Evolutionary conservation across 73 alveolate genomes (phyloP).

Genomic region (Paramecium primaurelia): DNA sequence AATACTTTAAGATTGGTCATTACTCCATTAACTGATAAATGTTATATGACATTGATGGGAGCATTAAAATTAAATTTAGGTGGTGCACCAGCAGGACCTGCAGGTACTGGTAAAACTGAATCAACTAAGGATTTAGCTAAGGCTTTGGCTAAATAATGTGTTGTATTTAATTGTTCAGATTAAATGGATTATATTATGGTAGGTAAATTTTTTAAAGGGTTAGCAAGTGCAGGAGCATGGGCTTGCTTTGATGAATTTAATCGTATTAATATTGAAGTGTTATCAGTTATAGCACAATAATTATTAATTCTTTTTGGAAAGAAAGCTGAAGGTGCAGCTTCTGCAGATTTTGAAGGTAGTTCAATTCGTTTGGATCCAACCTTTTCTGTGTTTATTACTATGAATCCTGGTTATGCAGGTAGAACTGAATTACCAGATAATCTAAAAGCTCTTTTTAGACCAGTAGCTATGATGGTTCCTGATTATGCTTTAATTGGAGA

Average conservation of each 20-base stretch:
- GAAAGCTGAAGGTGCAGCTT: slow-evolving; percentile 82
- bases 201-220: slow-evolving; percentile 76
- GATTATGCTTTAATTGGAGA: slow-evolving; percentile 66
- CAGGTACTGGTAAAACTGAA: slow-evolving; percentile 83
- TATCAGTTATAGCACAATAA: slow-evolving; percentile 77
- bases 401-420: slow-evolving; percentile 86
- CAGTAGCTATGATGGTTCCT: slow-evolving; percentile 72
- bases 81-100: slow-evolving; percentile 82
- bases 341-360: slow-evolving; percentile 93
- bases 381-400: slow-evolving; percentile 74
- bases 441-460: slow-evolving; percentile 73
- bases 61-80: slow-evolving; percentile 75
- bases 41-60: slow-evolving; percentile 72
- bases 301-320: slow-evolving; percentile 85
- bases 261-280: slow-evolving; percentile 78
- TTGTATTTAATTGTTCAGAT: slow-evolving; percentile 77
- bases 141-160: slow-evolving; percentile 70
- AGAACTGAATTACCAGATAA: slow-evolving; percentile 76
- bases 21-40: slow-evolving; percentile 79
- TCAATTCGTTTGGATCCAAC: slow-evolving; percentile 94
- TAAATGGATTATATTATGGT: slow-evolving; percentile 78
- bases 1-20: slow-evolving; percentile 71
- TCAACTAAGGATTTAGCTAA: slow-evolving; percentile 76
- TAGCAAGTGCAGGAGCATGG: slow-evolving; percentile 83
- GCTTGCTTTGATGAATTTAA: slow-evolving; percentile 84